Evolutionary conservation across 2,329 filamentous ascomycete genomes (phyloP).

Genomic region (Fusarium sp.): DNA sequence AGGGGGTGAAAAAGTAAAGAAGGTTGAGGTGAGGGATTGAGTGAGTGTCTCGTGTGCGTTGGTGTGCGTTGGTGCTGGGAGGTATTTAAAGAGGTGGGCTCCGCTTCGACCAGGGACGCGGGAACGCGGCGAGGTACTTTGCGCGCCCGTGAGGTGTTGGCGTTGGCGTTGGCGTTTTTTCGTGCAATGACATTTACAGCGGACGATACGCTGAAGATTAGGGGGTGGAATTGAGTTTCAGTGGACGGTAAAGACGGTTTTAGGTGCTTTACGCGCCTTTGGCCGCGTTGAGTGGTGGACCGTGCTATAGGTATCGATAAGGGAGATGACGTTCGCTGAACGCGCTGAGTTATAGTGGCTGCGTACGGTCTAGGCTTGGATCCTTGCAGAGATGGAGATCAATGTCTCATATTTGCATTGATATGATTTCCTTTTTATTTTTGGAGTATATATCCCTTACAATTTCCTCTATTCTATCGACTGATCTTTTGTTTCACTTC

Average conservation of each 20-base stretch:
- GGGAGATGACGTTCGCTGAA: slow-evolving; percentile 29
- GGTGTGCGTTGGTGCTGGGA: slow-evolving; percentile 35
- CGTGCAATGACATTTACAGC: slow-evolving; percentile 26
- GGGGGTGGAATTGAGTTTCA: slow-evolving; percentile 2
- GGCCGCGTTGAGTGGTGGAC: slow-evolving; percentile 37
- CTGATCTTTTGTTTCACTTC: neutral
- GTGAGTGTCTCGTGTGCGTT: slow-evolving; percentile 33
- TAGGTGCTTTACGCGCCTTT: slow-evolving; percentile 37
- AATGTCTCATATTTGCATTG: slow-evolving; percentile 10
- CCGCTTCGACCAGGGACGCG: slow-evolving; percentile 30
- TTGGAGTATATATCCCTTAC: neutral
- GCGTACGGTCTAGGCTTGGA: slow-evolving; percentile 26
- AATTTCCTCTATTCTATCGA: neutral
- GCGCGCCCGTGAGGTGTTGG: slow-evolving; percentile 36
- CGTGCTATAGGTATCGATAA: slow-evolving; percentile 35
- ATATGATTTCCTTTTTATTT: neutral
- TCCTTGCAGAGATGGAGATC: slow-evolving; percentile 26
- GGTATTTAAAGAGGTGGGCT: slow-evolving; percentile 43
- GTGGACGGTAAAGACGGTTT: slow-evolving; percentile 5
- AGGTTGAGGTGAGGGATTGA: slow-evolving; percentile 6
- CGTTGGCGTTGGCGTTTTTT: slow-evolving; percentile 36
- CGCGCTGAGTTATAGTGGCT: slow-evolving; percentile 37
- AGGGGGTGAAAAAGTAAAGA: slow-evolving; percentile 6
- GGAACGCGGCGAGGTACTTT: slow-evolving; percentile 21
- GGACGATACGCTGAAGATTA: slow-evolving; percentile 11